phyloP scores from a whole-genome alignment of 2,329 filamentous ascomycete species.

The Paecilomyces sp. region DNA sequence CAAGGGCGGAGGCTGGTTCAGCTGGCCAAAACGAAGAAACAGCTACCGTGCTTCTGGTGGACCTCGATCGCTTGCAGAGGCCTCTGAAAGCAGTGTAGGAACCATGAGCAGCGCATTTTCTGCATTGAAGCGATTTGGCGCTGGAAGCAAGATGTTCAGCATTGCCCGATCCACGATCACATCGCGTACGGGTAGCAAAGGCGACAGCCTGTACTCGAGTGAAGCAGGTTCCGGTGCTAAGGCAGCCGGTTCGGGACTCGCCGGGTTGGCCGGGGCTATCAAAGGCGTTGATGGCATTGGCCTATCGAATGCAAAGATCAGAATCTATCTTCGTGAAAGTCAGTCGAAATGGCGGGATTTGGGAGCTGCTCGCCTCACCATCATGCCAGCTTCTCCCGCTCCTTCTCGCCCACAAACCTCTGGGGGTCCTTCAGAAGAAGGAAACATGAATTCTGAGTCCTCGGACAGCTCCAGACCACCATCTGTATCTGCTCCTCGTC shows the following conservation, averaged over 20 bases:
- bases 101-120: conserved; percentile 74
- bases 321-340: conserved; percentile 71
- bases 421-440: conserved; percentile 46
- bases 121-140: conserved; percentile 67
- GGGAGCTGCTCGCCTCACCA: conserved; percentile 74
- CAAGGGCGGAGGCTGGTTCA: conserved; percentile 36
- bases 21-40: conserved; percentile 45
- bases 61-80: conserved; percentile 48
- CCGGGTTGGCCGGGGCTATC: conserved; percentile 40
- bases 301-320: conserved; percentile 66
- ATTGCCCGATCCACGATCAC: conserved; percentile 70
- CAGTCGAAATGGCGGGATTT: conserved; percentile 84
- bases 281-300: conserved; percentile 58
- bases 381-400: conserved; percentile 54
- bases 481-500: conserved; percentile 29
- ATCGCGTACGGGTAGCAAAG: conserved; percentile 46
- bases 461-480: conserved; percentile 18
- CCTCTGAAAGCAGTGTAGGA: conserved; percentile 69
- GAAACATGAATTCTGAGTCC: conserved; percentile 13
- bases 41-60: conserved; percentile 53
- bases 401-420: conserved; percentile 24
- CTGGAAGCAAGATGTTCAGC: conserved; percentile 69
- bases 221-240: conserved; percentile 39
- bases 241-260: conserved; percentile 52
- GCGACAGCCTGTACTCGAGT: conserved; percentile 53